Conservation (phyloP, 2,329 filamentous ascomycete species). For the Claviceps cyperi region DNA sequence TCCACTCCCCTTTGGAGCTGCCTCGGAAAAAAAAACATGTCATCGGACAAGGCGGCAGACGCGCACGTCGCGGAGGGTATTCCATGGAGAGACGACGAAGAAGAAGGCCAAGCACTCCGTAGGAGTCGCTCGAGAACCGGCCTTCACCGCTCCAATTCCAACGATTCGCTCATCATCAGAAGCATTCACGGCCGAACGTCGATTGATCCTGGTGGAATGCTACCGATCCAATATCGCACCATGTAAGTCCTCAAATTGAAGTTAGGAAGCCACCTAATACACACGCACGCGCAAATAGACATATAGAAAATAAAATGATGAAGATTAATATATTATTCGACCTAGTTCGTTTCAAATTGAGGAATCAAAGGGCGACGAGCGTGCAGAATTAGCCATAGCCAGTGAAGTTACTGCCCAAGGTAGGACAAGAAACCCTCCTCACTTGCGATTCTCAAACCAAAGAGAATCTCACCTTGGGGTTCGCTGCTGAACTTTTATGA, state of each 20-base stretch:
- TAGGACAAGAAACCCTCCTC: slow-evolving; percentile 9
- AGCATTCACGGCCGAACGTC: slow-evolving; percentile 18
- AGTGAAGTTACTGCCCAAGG: slow-evolving; percentile 31
- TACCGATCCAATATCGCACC: slow-evolving; percentile 42
- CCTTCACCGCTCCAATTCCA: slow-evolving; percentile 14
- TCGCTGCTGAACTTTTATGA: background rate
- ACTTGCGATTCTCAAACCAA: background rate
- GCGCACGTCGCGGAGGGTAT: slow-evolving; percentile 14
- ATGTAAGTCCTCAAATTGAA: slow-evolving; percentile 23
- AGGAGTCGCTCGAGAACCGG: slow-evolving; percentile 8
- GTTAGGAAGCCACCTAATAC: background rate
- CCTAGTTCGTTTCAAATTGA: slow-evolving; percentile 38
- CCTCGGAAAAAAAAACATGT: slow-evolving; percentile 2
- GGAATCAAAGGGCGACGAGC: slow-evolving; percentile 34
- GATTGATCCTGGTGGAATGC: slow-evolving; percentile 14
- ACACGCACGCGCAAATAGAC: background rate
- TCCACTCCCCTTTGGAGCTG: background rate
- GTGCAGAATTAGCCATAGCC: slow-evolving; percentile 22
- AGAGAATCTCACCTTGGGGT: background rate
- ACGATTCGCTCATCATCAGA: slow-evolving; percentile 26
- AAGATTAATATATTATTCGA: background rate
- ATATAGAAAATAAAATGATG: background rate
- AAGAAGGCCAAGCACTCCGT: slow-evolving; percentile 11
- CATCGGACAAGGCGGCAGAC: slow-evolving; percentile 7
- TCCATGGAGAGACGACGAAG: slow-evolving; percentile 24